Evolutionary conservation across 2,329 filamentous ascomycete species (phyloP).

Genomic region (Diplodia sapinea): DNA sequence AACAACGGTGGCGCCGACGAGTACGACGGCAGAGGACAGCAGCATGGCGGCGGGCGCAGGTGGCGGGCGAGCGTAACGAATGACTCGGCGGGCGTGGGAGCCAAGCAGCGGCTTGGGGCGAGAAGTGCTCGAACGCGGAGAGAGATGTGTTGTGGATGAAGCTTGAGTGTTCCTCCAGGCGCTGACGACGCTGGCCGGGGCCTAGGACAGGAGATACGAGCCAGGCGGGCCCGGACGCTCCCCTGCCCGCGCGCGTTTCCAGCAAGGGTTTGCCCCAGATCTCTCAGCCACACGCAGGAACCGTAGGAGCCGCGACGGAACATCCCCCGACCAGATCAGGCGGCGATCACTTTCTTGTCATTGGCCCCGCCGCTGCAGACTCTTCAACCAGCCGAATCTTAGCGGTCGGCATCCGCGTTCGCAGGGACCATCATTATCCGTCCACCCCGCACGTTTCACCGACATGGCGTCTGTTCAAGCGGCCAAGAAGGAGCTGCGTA

Average conservation of each 20-base stretch:
- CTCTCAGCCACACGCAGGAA: constrained; percentile 27
- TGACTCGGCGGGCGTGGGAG: constrained; percentile 25
- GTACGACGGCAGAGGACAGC: constrained; percentile 4
- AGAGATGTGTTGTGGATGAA: constrained; percentile 20
- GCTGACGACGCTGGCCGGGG: constrained; percentile 12
- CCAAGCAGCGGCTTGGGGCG: constrained; percentile 5
- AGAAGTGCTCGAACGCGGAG: constrained; percentile 1
- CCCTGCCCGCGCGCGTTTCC: constrained; percentile 5
- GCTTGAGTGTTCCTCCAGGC: constrained; percentile 13
- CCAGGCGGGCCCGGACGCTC: constrained; percentile 12
- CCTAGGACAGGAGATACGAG: constrained; percentile 5
- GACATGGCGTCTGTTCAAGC: constrained; percentile 54
- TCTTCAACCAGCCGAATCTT: constrained; percentile 10
- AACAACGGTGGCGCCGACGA: constrained; percentile 43
- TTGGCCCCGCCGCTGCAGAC: constrained; percentile 13
- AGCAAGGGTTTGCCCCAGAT: constrained; percentile 25
- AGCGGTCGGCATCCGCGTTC: background rate
- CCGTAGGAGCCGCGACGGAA: constrained; percentile 18
- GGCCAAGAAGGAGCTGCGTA: constrained; percentile 78
- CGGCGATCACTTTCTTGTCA: constrained; percentile 13
- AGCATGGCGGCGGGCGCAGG: constrained; percentile 22
- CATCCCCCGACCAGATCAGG: background rate
- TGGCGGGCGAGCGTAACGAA: constrained; percentile 30
- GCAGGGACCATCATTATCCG: constrained; percentile 1
- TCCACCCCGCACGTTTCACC: background rate